Evolutionary conservation across 129 eudicot genomes (phyloP).

Genomic region (Artemisia annua): DNA sequence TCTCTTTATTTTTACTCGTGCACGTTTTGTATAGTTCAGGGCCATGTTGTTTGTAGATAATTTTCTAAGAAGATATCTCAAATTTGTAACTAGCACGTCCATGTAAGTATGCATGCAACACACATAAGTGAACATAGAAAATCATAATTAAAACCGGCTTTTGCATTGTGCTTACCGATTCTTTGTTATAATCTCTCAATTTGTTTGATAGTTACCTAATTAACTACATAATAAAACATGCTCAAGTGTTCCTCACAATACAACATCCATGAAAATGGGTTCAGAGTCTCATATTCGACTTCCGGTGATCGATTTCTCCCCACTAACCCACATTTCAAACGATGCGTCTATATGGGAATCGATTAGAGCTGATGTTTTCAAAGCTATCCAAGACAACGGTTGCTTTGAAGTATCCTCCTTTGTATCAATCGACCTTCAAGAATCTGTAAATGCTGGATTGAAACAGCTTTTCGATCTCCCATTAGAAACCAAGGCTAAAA

Average conservation of each 20-base stretch:
- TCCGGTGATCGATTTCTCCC: conserved; percentile 30
- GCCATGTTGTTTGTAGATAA: no score
- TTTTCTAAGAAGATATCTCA: no score
- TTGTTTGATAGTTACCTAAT: conserved; percentile 20
- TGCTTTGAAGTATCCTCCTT: conserved; percentile 37
- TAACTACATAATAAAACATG: conserved; percentile 22
- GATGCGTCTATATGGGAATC: conserved; percentile 28
- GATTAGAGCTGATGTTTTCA: conserved; percentile 15
- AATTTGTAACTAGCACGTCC: no score
- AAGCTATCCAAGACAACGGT: conserved; percentile 35
- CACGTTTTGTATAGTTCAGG: no score
- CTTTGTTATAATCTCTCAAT: conserved; percentile 29
- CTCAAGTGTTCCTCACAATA: conserved; percentile 8
- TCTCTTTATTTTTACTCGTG: no score
- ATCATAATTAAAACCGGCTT: background rate
- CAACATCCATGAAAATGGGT: conserved; percentile 18
- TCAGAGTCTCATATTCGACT: conserved; percentile 15
- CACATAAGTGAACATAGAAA: background rate
- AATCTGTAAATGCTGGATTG: conserved; percentile 23
- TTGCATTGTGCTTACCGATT: conserved; percentile 14
- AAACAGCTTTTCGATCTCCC: conserved; percentile 38
- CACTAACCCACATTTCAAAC: background rate
- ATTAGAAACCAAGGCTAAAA: conserved; percentile 23
- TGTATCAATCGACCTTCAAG: conserved; percentile 29
- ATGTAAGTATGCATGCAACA: no score